Base-by-base conservation (phyloP, 202 grass and related monocot genomes). In the Tripidium arundinaceum region DNA sequence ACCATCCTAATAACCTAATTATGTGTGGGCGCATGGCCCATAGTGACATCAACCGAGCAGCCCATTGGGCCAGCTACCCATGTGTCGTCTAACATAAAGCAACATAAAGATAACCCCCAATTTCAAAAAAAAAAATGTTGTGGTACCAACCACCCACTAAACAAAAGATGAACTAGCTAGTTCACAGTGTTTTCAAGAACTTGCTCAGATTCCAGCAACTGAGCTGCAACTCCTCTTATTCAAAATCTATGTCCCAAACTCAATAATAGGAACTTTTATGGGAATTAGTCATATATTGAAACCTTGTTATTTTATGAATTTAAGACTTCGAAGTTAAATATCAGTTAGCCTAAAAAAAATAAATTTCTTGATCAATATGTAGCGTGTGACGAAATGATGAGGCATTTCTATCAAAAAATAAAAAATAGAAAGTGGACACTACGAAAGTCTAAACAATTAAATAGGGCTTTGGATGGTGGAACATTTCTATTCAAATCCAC, bases 231-330 rank as follows among this genome's bases (percentile, higher is more conserved):
- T 81, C 64, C 57, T 70, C 19, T 5, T 21, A 22, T 59, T 34
- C 10, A 72, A 1, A 72, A 87, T 78, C 36, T 12, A 64, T 76
- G 39, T 31, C 65, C 57, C 64, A 87, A 63, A 18, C 25, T 76
- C 18, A 13, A 70, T 12, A 24, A 76, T 59, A 38, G 11, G 68
- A 40, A 81, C 34, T 11, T 19, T 57, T 72, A 57, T 75, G 14
- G 41, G 27, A 40, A n/a, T 18, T 4, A 19, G 10, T 9, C 24
- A 41, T 38, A 18, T 72, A 78, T 29, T 62, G 6, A n/a, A 79
- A 59, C 10, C 61, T 36, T 75, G 1, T 21, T n/a, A 74, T 19
- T 55, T 63, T 37, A 68, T 33, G 39, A 70, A 54, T 38, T 2
- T 34, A 33, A 50, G 62, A 73, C 4, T 67, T 31, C 6, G 4